phyloP scores from a whole-genome alignment of 2,329 filamentous ascomycete species.

The Pestalotiopsis sp. region DNA sequence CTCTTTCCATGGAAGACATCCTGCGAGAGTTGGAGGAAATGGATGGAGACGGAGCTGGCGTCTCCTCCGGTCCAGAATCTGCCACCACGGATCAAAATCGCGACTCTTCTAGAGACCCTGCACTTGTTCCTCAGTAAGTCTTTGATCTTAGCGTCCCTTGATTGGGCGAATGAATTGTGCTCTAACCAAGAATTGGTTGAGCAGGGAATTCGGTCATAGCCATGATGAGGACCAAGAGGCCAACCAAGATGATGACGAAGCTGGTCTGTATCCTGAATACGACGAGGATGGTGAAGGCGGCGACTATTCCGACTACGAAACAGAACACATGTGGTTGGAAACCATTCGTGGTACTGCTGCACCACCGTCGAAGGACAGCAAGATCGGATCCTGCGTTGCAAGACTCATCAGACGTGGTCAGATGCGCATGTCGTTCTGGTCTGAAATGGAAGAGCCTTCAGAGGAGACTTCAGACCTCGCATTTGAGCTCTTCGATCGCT shows the following conservation, averaged over 20 bases:
- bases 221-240: background rate
- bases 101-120: background rate
- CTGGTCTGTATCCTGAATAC: no score
- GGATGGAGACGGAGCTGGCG: no score
- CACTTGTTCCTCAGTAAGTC: background rate
- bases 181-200: background rate
- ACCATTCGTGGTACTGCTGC: background rate
- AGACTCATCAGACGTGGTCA: background rate
- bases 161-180: background rate
- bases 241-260: background rate
- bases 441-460: background rate
- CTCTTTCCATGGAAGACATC: background rate
- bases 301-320: background rate
- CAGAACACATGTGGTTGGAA: background rate
- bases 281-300: no score
- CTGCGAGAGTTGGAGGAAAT: background rate
- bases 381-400: background rate
- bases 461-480: slow-evolving; percentile 23
- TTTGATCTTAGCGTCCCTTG: background rate
- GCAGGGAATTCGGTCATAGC: background rate
- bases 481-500: slow-evolving; percentile 39
- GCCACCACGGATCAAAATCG: no score
- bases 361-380: background rate
- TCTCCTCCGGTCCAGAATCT: no score
- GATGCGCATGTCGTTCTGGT: background rate